Base-by-base conservation (phyloP, 805 yeast genomes). In the Ogataea populi-albae region DNA sequence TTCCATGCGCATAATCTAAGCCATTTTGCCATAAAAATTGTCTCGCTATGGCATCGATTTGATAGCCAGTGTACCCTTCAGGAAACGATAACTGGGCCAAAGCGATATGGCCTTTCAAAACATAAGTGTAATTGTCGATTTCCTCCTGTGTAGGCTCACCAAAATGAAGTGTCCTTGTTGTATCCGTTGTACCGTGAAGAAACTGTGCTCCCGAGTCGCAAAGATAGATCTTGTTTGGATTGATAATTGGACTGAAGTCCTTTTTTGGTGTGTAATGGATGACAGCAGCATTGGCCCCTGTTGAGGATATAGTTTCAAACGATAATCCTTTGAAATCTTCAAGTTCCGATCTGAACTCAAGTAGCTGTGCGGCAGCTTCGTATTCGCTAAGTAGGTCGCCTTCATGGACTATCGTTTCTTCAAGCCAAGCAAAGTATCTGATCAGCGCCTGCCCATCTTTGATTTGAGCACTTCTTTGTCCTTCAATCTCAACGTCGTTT, bases 271-370 rank as follows among this genome's bases (percentile, higher is more conserved):
- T 64, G 55, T 85, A 85, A 56, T 85, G 94, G 41, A 85, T 81
- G 20, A 84, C 66, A 2, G 93, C 85, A 6, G 86, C 85, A 55
- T 83, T 84, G 9, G 86, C 67, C 1, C 91, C 93, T 1, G 86
- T 69, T 4, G 88, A 75, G 34, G 86, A 77, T 31, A 84, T 83
- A 0, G 93, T 83, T 32, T 75, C 79, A 57, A 84, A 84, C 3
- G 87, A 79, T 29, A 77, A 69, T 0, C 89, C 93, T 15, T 64
- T 69, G 50, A 73, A 77, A 43, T 71, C 62, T 15, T 72, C 71
- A 45, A 71, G 71, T 20, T 69, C 60, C 20, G 68, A 55, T 50
- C 91, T 68, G 32, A 81, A 75, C 23, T 69, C 59, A 34, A 68
- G 66, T 18, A 81, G 68, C 49, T 80, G 77, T 47, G 69, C 66